Percentiles rank a stretch among this genome's conserved stretches.
Conservation (phyloP, 2,329 filamentous ascomycete genomes). For the Alternaria hordeiaustralica region DNA sequence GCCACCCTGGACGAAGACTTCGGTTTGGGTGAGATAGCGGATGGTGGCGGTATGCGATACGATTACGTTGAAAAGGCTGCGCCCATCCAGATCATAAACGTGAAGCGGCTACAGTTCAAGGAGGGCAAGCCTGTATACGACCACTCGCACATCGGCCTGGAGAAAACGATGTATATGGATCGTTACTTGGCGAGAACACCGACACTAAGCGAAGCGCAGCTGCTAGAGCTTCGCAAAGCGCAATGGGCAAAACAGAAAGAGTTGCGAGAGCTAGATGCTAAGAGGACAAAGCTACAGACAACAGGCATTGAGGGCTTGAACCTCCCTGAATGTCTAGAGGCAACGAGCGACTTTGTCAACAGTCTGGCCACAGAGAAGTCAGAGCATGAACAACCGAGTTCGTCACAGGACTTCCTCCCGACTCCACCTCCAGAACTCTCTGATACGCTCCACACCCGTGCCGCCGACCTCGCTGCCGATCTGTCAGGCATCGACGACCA, state of each 20-base stretch:
- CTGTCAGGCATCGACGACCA: conserved; percentile 34
- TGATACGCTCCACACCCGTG: conserved; percentile 26
- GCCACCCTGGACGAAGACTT: conserved; percentile 85
- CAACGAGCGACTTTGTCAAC: conserved; percentile 35
- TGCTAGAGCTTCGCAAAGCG: conserved; percentile 69
- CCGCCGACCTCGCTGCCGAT: conserved; percentile 32
- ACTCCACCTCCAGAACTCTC: conserved; percentile 31
- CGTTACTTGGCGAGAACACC: conserved; percentile 66
- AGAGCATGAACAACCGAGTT: conserved; percentile 4
- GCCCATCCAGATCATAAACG: conserved; percentile 85
- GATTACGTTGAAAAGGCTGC: conserved; percentile 67
- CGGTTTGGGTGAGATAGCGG: conserved; percentile 73
- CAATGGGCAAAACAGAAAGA: conserved; percentile 77
- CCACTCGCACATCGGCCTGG: conserved; percentile 73
- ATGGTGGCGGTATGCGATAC: conserved; percentile 34
- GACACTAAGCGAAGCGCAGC: conserved; percentile 43
- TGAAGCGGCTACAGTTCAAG: conserved; percentile 81
- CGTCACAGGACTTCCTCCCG: conserved; percentile 12
- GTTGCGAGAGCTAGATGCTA: conserved; percentile 62
- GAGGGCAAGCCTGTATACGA: conserved; percentile 54
- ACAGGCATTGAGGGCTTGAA: conserved; percentile 39
- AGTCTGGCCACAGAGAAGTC: conserved; percentile 19
- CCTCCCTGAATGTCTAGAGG: conserved; percentile 40
- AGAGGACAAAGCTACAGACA: conserved; percentile 51
- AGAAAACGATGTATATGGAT: conserved; percentile 83